Evolutionary conservation across 495 filamentous ascomycete genomes (phyloP), one percentile per base, ranked within the genome.

Genomic region (Neurospora sp.): DNA sequence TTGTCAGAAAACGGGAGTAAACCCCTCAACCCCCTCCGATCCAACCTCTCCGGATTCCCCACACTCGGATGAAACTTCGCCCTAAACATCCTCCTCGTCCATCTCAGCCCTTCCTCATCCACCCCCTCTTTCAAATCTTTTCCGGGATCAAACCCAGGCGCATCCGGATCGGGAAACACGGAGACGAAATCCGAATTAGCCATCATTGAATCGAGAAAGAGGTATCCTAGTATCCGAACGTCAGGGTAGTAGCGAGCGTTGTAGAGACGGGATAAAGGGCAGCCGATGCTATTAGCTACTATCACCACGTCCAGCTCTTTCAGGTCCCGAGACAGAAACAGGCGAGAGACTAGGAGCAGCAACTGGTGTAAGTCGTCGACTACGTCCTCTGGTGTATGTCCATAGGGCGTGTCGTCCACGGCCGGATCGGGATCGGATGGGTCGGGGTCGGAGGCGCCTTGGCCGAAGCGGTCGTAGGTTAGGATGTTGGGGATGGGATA

Each of bases 391-490:
- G 84, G 81, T 73, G 89, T 86, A 78, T 91, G 90, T 23, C 84
- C 86, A 78, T 87, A 84, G 20, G 82, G 81, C 8, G 80, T 80
- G 46, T 84, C 82, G 10, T 54, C 20, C 6, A 27, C 1, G 20
- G 20, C 48, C 5, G 48, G 48, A 27, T 59, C 48, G 8, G 77
- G 75, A 71, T 90, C 88, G 6, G 79, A 66, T 0, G 90, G 89
- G 77, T 91, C 89, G 3, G 79, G 82, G 2, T 88, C 88, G 69
- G 84, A 76, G 35, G 3, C 35, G 5, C 89, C 89, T 77, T 91
- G 89, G 39, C 90, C 89, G 76, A 84, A 90, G 46, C 90, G 88
- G 80, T 92, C 90, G 76, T 91, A 91, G 66, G 84, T 84, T 4
- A 92, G 84, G 38, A 90, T 81, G 4, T 77, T 69, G 4, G 79